Evolutionary conservation across 176 grass and related monocot species (phyloP).

Genomic region (Oryza coarctata): DNA sequence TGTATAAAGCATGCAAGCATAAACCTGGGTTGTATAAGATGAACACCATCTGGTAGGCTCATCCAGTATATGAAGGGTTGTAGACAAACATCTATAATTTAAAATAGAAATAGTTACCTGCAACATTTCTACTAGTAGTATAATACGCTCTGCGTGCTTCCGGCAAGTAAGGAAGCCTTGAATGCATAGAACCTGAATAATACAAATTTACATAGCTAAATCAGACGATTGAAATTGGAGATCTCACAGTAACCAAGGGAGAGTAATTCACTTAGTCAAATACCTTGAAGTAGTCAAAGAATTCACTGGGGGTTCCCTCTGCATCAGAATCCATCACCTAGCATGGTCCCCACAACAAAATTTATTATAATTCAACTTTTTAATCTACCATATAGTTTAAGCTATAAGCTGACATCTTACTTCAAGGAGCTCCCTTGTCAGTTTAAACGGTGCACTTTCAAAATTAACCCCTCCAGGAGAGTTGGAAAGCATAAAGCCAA

Average conservation of each 20-base stretch:
- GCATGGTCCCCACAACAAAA: slow-evolving; percentile 39
- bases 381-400: slow-evolving; percentile 4
- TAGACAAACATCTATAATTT: slow-evolving; percentile 16
- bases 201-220: slow-evolving; percentile 11
- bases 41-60: not conserved
- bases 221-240: slow-evolving; percentile 14
- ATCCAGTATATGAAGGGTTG: not conserved
- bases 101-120: slow-evolving; percentile 54
- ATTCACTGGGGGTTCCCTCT: slow-evolving; percentile 94
- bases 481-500: slow-evolving; percentile 99
- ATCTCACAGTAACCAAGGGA: slow-evolving; percentile 9
- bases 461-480: slow-evolving; percentile 99
- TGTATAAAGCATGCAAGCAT: not conserved
- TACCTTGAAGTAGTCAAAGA: slow-evolving; percentile 99
- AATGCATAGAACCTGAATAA: slow-evolving; percentile 84
- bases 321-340: slow-evolving; percentile 99
- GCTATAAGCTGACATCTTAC: slow-evolving; percentile 45
- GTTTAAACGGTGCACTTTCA: slow-evolving; percentile 97
- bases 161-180: slow-evolving; percentile 98
- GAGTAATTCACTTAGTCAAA: slow-evolving; percentile 11
- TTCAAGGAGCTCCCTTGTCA: slow-evolving; percentile 98
- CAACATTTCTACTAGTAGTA: slow-evolving; percentile 99
- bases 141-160: slow-evolving; percentile 95
- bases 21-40: not conserved
- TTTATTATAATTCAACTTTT: not conserved